Conservation (phyloP, 2,329 filamentous ascomycete species). For the Colletotrichum caudatum region DNA sequence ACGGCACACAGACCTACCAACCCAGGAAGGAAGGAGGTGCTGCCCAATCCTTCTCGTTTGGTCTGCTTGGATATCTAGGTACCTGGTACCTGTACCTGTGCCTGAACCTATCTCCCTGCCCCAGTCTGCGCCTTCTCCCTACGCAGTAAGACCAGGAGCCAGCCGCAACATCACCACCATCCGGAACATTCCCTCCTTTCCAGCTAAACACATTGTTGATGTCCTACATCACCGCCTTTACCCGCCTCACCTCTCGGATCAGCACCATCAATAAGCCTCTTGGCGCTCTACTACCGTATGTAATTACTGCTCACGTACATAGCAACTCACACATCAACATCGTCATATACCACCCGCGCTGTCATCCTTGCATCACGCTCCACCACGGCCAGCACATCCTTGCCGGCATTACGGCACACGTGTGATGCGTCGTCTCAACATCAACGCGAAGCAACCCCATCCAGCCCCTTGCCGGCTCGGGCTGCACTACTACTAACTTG, state of each 20-base stretch:
- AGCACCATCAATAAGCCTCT: not conserved
- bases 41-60: not conserved
- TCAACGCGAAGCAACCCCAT: not conserved
- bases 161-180: not conserved
- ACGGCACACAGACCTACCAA: too few species aligned
- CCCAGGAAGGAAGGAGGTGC: not conserved
- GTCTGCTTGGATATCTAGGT: too few species aligned
- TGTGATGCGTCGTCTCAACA: slow-evolving; percentile 18
- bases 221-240: too few species aligned
- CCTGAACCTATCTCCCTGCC: too few species aligned
- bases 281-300: not conserved
- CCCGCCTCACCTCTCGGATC: not conserved
- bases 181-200: slow-evolving; percentile 7
- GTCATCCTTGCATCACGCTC: not conserved
- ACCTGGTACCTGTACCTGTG: too few species aligned
- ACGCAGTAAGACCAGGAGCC: not conserved
- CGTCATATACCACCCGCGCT: slow-evolving; percentile 1
- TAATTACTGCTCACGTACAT: too few species aligned
- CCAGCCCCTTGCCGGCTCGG: slow-evolving; percentile 7
- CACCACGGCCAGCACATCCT: slow-evolving; percentile 10
- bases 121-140: not conserved
- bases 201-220: too few species aligned
- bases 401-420: slow-evolving; percentile 1
- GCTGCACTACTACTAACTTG: slow-evolving; percentile 8
- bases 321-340: not conserved